Evolutionary conservation across 768 basidiomycete species (phyloP), one percentile per base, ranked within the genome.

Genomic region (Mycena metata): DNA sequence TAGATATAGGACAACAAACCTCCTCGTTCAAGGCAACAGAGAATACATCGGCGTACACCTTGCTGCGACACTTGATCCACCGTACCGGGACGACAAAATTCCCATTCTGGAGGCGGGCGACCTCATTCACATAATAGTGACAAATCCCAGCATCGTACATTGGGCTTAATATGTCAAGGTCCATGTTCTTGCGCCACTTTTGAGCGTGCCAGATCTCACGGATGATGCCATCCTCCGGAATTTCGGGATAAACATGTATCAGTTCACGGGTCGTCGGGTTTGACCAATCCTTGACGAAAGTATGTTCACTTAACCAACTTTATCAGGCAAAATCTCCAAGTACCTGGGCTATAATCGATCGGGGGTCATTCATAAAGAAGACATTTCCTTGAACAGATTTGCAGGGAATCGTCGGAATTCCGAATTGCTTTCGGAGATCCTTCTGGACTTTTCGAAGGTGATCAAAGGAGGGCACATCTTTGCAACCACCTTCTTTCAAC

Each of bases 391-490:
- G 55, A 17, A 33, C 13, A n/a, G 54, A 60, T 49, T 60, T 60
- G 23, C 45, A 59, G 24, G 57, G 55, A 50, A 60, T 50, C 7
- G 26, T 47, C 3, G 59, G 33, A 39, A 60, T 60, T 36, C 46
- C 55, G 15, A 33, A 60, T 23, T 60, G 46, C 24, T 6, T 33
- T 3, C 59, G 45, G 11, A 60, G 12, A 11, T 47, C 11, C 35
- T 60, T 60, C 36, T 60, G 59, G 3, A 60, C 35, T 49, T 30
- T 21, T 23, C 50, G 42, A 9, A 67, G 49, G n/a, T 21, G 41
- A 23, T 67, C 65, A 46, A 67, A 60, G 1, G 65, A 67, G n/a
- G 65, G 65, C 5, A 67, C 65, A 43, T 60, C 39, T 10, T 35
- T 47, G 39, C 56, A 57, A 7, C 50, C 24, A 6, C 21, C 54